Evolutionary conservation across 371 early-diverging fungal species (phyloP), one percentile per base, ranked within the genome.

Genomic region (Haplosporangium sp.): DNA sequence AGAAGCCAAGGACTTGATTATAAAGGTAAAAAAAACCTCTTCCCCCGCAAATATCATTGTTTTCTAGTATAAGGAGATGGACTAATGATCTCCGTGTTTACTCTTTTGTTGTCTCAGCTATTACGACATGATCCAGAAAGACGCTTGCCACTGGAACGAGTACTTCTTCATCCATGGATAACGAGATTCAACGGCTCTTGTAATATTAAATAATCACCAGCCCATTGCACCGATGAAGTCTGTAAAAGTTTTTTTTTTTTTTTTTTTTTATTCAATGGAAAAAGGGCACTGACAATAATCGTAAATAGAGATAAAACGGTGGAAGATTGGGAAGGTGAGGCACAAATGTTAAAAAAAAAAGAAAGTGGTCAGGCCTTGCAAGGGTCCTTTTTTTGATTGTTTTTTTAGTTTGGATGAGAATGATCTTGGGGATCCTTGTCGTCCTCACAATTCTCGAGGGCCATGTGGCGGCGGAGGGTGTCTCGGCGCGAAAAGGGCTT

Each of bases 1-100:
- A 6, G 95, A 95, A 54, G 99, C 98, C 0, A 86, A 86, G 62
- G 97, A 99, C 82, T 86, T 99, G 52, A 99, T 99, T 55, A 62
- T 40, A 41, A 90, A 86, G 81, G 94, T 93, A 54, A 50, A 51
- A 67, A 48, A 37, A n/a, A n/a, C n/a, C n/a, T n/a, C n/a, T n/a
- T n/a, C n/a, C n/a, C n/a, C n/a, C n/a, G n/a, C n/a, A n/a, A 67
- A 65, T 62, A 56, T 55, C 9, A 20, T 40, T 21, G 45, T 23
- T 21, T 46, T 21, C 18, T 5, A 50, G 58, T 54, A 18, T 42
- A 12, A 58, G 16, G 29, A 36, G 21, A 37, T 13, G 45, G 6
- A 20, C 23, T 46, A 18, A 40, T 47, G 21, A 12, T 23, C 13
- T 20, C 40, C 20, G 29, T 29, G 21, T 41, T 18, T 38, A 52